phyloP scores from a whole-genome alignment of 2,329 filamentous ascomycete genomes.

The Colletotrichum tanaceti region DNA sequence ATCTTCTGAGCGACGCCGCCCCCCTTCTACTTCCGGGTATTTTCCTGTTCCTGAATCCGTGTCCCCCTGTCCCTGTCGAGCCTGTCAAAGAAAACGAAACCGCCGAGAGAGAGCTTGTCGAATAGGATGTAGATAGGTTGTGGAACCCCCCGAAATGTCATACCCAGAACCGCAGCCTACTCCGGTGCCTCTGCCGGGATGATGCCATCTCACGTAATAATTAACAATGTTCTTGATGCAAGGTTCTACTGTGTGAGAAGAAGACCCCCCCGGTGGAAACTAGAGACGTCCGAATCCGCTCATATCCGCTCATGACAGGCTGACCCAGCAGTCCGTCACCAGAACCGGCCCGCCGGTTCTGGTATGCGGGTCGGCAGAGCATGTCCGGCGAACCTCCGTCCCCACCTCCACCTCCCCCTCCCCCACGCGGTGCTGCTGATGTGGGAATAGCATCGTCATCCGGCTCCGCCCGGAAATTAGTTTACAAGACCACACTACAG shows the following conservation, averaged over 20 bases:
- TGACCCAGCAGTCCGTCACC: slow-evolving; percentile 1
- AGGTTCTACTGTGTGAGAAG: too few species aligned
- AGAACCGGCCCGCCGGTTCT: slow-evolving; percentile 5
- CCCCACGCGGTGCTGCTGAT: background rate
- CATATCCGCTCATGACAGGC: background rate
- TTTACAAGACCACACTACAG: too few species aligned
- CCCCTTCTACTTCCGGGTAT: background rate
- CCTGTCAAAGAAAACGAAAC: background rate
- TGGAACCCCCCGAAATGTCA: background rate
- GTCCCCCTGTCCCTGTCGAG: slow-evolving; percentile 14
- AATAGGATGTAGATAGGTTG: background rate
- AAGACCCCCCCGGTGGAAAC: too few species aligned
- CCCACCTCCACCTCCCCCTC: background rate
- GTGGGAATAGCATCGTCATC: slow-evolving; percentile 34
- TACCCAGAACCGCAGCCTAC: background rate
- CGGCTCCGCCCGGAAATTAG: background rate
- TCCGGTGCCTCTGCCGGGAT: too few species aligned
- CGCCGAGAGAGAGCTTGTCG: background rate
- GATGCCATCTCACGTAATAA: too few species aligned
- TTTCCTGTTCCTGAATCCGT: slow-evolving; percentile 10
- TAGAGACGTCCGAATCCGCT: background rate
- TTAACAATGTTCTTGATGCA: too few species aligned
- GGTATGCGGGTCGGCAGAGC: background rate
- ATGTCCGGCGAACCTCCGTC: too few species aligned
- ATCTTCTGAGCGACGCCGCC: too few species aligned